Base-by-base conservation (phyloP, 768 basidiomycete species). In the Suillus weaverae region DNA sequence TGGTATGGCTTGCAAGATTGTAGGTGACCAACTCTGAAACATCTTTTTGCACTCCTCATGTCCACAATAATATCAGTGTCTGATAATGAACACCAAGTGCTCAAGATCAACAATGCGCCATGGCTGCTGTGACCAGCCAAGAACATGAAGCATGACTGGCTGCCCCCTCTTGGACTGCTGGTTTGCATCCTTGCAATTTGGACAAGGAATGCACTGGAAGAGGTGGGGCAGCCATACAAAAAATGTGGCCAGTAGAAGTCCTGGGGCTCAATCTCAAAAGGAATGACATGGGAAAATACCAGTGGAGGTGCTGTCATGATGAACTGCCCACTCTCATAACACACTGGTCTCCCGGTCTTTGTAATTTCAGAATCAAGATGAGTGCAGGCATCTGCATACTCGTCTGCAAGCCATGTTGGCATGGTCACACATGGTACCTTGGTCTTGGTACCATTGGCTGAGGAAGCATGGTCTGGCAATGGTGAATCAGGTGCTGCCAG, bases 21-120 rank as follows among this genome's bases (percentile, higher is more conserved):
- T 65, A 0, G 54, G 44, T 22, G 73, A 70, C 74, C 74, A 77
- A 46, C 73, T 75, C 20, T 66, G 68, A 44, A 74, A 76, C 0
- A 69, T 76, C 35, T 71, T 60, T 2, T 36, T 14, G 61, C 74
- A 76, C 1, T 33, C 18, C 0, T 48, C 60, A 4, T 33, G 33
- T 1, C 2, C 55, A 59, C 73, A 75, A 3, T 44, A 63, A 61
- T 76, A 77, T 0, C 67, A 65, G 35, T 69, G 73, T 0, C 73
- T 71, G 9, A 76, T 68, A 0, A 77, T 66, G 62, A 64, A 77
- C 43, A 73, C 67, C 0, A 56, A 63, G 0, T 36, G 41, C 10
- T 69, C 62, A 8, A 72, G 4, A 54, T 71, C 69, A 7, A 75
- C 68, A 50, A 65, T 51, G 2, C 67, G 70, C 3, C 41, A 43